Base-by-base conservation (phyloP, 2,329 filamentous ascomycete genomes). In the Penicillium sumatraense region DNA sequence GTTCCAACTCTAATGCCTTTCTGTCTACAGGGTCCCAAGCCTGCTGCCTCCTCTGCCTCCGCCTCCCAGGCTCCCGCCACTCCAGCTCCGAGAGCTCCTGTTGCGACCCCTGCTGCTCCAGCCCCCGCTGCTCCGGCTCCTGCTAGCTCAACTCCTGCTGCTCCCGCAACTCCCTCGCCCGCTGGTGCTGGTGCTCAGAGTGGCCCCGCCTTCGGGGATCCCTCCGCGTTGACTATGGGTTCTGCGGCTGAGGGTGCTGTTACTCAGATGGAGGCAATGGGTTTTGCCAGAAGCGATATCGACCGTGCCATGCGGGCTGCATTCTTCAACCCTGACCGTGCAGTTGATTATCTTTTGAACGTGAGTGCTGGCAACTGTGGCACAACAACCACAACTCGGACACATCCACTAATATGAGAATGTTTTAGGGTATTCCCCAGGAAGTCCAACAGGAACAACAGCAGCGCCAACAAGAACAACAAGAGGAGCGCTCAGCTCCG, bases 241-340 rank as follows among this genome's bases (percentile, higher is more conserved):
- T 82, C 88, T 58, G 89, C 93, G 74, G 87, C 92, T 64, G 86
- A 90, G 60, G 86, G 88, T 64, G 92, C 91, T 33, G 89, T 98
- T 68, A 84, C 89, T 46, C 91, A 93, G 72, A 96, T 99, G 92
- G 93, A 96, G 78, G 89, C 89, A 63, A 99, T 99, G 95, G 95
- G 95, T 8, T 99, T 99, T 66, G 86, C 90, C 69, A 85, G 93
- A 69, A 81, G 86, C 49, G 89, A 96, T 71, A 96, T 97, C 64
- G 92, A 97, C 66, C 86, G 89, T 45, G 95, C 95, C 49, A 95
- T 99, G 89, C 90, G 93, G 69, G 95, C 95, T 60, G 95, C 95
- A 13, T 99, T 91, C 77, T 96, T 89, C 83, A 99, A 99, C 79
- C 92, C 93, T 13, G 93, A 98, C 75, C 91, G 95, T 67, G 95